These are phyloP conservation scores for Stellera chamaejasme DNA, from an alignment of 345 rosid species.

Conservation along the genomic window DNA sequence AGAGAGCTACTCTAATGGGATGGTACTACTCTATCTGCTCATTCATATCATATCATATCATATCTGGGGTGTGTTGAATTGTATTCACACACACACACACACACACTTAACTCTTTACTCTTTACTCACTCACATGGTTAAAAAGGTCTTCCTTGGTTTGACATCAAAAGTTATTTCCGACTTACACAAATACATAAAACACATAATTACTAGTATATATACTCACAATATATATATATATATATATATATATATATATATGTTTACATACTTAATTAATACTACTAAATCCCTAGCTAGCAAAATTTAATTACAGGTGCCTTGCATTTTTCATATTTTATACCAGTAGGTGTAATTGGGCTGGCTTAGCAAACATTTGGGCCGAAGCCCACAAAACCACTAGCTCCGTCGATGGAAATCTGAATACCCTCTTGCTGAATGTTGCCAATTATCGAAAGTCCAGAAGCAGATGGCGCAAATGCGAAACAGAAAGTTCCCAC, in stretches of 20 bases:
- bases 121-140: not conserved
- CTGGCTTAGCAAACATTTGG: conserved; percentile 61
- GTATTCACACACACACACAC: not conserved
- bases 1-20: conserved; percentile 11
- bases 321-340: too few species aligned
- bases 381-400: conserved; percentile 94
- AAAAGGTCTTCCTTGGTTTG: conserved; percentile 31
- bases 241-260: not conserved
- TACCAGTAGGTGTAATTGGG: not conserved
- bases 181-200: not conserved
- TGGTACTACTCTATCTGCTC: too few species aligned
- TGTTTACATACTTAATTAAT: not conserved
- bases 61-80: not conserved
- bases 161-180: not conserved
- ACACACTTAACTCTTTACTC: too few species aligned
- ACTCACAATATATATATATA: not conserved
- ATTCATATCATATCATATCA: not conserved
- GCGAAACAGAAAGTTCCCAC: conserved; percentile 89
- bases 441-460: conserved; percentile 88
- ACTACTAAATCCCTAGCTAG: not conserved
- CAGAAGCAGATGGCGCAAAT: conserved; percentile 63
- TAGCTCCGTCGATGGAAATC: conserved; percentile 83
- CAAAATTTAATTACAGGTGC: conserved; percentile 11
- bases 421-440: conserved; percentile 98
- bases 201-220: too few species aligned